These are phyloP conservation scores for Hawksworthiomyces lignivorus DNA, from an alignment of 2,329 filamentous ascomycete species.

Conservation along the genomic window DNA sequence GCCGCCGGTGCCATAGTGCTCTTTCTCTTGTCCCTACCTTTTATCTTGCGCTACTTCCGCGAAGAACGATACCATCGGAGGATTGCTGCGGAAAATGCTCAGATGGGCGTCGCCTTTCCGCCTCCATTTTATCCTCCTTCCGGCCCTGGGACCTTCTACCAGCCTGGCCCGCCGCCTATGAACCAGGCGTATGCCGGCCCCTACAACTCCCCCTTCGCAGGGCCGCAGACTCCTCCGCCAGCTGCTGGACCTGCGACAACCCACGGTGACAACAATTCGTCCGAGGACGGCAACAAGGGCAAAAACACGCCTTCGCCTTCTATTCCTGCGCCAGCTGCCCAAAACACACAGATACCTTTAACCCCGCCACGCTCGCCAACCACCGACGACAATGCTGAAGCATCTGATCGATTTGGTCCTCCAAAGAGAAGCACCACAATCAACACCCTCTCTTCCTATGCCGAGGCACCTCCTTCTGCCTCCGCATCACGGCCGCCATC, in stretches of 20 bases:
- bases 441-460: constrained; percentile 5
- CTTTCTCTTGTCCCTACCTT: constrained; percentile 24
- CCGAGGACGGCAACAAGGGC: constrained; percentile 11
- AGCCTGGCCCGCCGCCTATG: too few relatives aligned
- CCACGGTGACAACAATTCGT: constrained; percentile 9
- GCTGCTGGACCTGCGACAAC: constrained; percentile 1
- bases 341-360: neutral
- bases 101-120: constrained; percentile 25
- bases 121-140: too few relatives aligned
- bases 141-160: too few relatives aligned
- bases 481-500: neutral
- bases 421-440: neutral
- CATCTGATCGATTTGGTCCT: neutral
- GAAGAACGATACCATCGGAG: constrained; percentile 13
- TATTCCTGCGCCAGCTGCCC: neutral
- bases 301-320: neutral
- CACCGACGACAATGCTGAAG: neutral
- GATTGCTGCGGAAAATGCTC: constrained; percentile 20
- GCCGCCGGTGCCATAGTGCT: constrained; percentile 23
- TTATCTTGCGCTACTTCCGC: constrained; percentile 24
- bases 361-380: neutral
- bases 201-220: too few relatives aligned
- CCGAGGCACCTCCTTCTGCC: neutral
- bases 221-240: neutral
- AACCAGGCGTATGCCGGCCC: too few relatives aligned